phyloP scores from a whole-genome alignment of 1,284 basidiomycete species.

The Agaricales sp. region DNA sequence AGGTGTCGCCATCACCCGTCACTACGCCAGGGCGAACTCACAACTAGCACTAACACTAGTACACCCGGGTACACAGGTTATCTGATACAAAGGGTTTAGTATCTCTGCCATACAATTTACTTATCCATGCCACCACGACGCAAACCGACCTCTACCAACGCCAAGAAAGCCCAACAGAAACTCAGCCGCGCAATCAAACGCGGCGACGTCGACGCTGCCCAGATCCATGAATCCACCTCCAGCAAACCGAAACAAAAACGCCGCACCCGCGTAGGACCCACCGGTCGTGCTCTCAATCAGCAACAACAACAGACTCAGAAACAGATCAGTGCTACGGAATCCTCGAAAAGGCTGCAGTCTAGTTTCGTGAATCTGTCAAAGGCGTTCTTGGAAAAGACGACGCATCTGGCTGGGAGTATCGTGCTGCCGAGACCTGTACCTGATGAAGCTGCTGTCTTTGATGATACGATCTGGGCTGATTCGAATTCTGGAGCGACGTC shows the following conservation, averaged over 20 bases:
- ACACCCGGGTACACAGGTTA: no score
- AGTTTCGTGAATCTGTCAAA: constrained; percentile 58
- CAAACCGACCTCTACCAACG: constrained; percentile 53
- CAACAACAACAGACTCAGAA: no score
- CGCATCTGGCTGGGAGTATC: constrained; percentile 41
- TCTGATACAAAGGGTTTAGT: no score
- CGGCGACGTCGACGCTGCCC: constrained; percentile 44
- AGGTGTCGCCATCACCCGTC: no score
- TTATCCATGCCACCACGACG: constrained; percentile 25
- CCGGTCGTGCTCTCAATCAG: constrained; percentile 14
- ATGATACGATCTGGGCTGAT: constrained; percentile 18
- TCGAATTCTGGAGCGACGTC: background rate
- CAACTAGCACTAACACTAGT: no score
- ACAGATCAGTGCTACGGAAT: constrained; percentile 21
- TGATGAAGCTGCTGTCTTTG: constrained; percentile 31
- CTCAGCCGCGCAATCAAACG: constrained; percentile 77
- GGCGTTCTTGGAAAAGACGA: constrained; percentile 55
- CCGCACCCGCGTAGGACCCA: constrained; percentile 18
- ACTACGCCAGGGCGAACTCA: no score
- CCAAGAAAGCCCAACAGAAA: constrained; percentile 62
- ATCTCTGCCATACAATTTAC: no score
- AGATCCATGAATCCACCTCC: constrained; percentile 22
- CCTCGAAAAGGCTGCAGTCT: constrained; percentile 55
- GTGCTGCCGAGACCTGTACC: constrained; percentile 53
- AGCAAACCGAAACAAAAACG: constrained; percentile 10